Evolutionary conservation across 2,329 filamentous ascomycete species (phyloP), one percentile per base, ranked within the genome.

Genomic region (Cordyceps javanica): DNA sequence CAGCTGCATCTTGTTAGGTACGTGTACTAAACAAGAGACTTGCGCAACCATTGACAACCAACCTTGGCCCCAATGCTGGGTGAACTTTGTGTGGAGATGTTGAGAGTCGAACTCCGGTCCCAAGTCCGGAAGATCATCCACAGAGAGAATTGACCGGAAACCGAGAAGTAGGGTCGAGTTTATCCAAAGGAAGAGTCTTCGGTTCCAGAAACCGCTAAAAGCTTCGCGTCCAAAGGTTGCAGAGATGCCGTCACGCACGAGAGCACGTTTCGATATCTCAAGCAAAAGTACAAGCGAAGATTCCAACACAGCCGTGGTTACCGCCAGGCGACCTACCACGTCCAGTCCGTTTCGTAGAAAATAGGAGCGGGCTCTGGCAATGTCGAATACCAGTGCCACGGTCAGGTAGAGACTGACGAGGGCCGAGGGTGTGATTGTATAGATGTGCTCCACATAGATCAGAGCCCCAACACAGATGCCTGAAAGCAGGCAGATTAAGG

Each of bases 111-210:
- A 55, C 14, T 55, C 25, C 11, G 51, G 51, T 13, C 26, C 38
- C 2, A 55, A 39, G 5, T 7, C n/a, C 2, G 51, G 39, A 8
- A 55, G 28, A n/a, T 55, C 51, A 5, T 45, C n/a, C 5, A 32
- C 25, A 9, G 14, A 14, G 1, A 55, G 39, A 25, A 26, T 32
- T 3, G 7, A 13, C 14, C 28, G 51, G n/a, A 44, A 55, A 1
- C 51, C 51, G 21, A 55, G 28, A n/a, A 55, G 28, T 3, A 55
- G 51, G 4, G 51, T 55, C 3, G 51, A 55, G 19, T 55, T 55
- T 9, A 55, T 32, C 51, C 51, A 56, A 2, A 49, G 30, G 23
- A 56, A 56, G 0, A 56, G 11, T 13, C 21, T 21, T 6, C 44
- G 23, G 32, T 19, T 49, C 53, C 53, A 56, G 13, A 56, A 56